Percentiles rank a stretch among this genome's conserved stretches.
Evolutionary conservation across 176 grass and related monocot genomes (phyloP).

Genomic region (Oryza officinalis): DNA sequence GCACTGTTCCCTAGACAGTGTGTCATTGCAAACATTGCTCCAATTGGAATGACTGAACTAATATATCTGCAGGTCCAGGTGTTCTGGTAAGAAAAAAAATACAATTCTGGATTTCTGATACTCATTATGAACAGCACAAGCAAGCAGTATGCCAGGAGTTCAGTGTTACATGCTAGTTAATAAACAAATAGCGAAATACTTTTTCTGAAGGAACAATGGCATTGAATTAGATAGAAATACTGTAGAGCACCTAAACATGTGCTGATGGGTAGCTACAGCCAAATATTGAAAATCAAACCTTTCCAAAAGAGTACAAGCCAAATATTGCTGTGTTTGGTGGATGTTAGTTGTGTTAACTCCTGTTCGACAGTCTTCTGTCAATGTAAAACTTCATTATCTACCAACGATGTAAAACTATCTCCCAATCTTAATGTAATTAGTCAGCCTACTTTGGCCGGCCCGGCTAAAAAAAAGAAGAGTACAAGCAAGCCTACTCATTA

Average conservation of each 20-base stretch:
- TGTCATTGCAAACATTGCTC: conserved; percentile 98
- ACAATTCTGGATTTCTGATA: neutral
- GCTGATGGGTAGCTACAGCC: neutral
- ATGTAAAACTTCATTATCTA: too few species aligned
- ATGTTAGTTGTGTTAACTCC: too few species aligned
- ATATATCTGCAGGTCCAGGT: conserved; percentile 74
- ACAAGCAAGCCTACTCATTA: neutral
- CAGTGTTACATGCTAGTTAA: neutral
- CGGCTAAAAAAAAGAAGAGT: neutral
- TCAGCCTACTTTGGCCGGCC: too few species aligned
- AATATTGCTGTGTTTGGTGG: too few species aligned
- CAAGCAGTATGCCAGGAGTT: neutral
- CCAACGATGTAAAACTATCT: too few species aligned
- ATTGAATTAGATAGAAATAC: neutral
- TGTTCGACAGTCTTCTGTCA: too few species aligned
- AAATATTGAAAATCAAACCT: neutral
- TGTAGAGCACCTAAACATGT: conserved; percentile 2
- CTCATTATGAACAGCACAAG: neutral
- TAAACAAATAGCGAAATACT: neutral
- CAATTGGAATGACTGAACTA: conserved; percentile 93
- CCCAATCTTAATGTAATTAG: too few species aligned
- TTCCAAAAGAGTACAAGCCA: neutral
- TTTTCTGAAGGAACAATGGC: neutral
- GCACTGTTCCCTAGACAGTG: conserved; percentile 96
- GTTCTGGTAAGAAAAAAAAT: conserved; percentile 14